A percentile compares a stretch with the other conserved stretches of the same genome.
These are phyloP conservation scores for Fusarium stilboides DNA, from an alignment of 2,329 filamentous ascomycete species.

Conservation along the genomic window DNA sequence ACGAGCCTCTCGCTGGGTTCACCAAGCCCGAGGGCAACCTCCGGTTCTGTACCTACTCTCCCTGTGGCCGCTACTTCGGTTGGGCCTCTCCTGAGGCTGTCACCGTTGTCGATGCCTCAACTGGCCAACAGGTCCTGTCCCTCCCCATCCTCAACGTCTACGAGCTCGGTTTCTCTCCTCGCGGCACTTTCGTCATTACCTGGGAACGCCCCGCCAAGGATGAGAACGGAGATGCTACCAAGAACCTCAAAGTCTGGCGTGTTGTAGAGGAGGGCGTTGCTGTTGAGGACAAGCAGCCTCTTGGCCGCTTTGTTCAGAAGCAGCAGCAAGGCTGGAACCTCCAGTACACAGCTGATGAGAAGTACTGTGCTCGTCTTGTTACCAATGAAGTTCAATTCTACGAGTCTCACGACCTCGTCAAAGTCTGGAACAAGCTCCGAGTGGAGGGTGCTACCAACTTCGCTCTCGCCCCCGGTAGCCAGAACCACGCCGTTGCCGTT, in stretches of 20 bases:
- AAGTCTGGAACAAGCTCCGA: conserved; percentile 94
- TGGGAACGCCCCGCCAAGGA: conserved; percentile 97
- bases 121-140: conserved; percentile 80
- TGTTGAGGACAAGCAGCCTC: conserved; percentile 76
- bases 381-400: conserved; percentile 99
- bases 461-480: conserved; percentile 84
- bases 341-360: conserved; percentile 95
- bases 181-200: conserved; percentile 93
- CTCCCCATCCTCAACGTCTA: conserved; percentile 88
- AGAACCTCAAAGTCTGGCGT: conserved; percentile 98
- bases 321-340: conserved; percentile 96
- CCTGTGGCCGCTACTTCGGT: conserved; percentile 95
- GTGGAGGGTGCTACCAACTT: conserved; percentile 93
- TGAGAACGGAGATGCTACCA: conserved; percentile 90
- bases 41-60: conserved; percentile 95
- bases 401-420: conserved; percentile 86
- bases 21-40: conserved; percentile 91
- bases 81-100: conserved; percentile 93
- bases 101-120: conserved; percentile 84
- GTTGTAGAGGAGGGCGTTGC: conserved; percentile 79
- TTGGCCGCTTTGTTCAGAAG: conserved; percentile 96
- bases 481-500: conserved; percentile 92
- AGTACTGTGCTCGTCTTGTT: conserved; percentile 91
- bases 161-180: conserved; percentile 94
- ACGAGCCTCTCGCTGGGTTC: conserved; percentile 88